A percentile compares a stretch with the other conserved stretches of the same genome.
Evolutionary conservation across 371 early-diverging fungal genomes (phyloP).

Genomic region (Mucor mucedo): DNA sequence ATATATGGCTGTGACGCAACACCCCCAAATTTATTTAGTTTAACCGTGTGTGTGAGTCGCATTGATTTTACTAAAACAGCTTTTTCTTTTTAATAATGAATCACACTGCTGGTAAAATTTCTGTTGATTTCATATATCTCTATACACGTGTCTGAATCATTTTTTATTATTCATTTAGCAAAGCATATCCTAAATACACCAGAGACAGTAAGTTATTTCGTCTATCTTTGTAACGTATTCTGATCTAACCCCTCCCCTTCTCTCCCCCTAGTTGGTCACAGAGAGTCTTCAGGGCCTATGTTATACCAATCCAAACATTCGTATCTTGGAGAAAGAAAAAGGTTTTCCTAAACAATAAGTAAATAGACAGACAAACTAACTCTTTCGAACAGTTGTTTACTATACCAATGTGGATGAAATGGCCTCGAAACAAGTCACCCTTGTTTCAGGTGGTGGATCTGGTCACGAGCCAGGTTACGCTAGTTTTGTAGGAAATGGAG

Average conservation of each 20-base stretch:
- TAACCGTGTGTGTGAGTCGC: neutral
- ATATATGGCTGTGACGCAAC: neutral
- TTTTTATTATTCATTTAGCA: conserved; percentile 13
- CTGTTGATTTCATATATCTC: neutral
- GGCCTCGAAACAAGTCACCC: conserved; percentile 69
- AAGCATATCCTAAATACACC: conserved; percentile 49
- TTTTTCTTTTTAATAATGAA: neutral
- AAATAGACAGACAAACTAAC: neutral
- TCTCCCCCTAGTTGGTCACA: conserved; percentile 31
- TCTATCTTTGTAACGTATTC: too few species aligned
- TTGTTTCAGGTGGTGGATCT: conserved; percentile 82
- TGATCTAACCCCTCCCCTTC: neutral
- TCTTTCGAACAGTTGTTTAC: conserved; percentile 50
- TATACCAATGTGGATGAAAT: conserved; percentile 54
- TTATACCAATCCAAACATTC: conserved; percentile 45
- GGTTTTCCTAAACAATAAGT: conserved; percentile 21
- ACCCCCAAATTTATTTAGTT: neutral
- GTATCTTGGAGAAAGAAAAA: conserved; percentile 38
- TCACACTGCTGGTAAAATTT: neutral
- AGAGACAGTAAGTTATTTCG: conserved; percentile 26
- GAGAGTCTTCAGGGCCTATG: conserved; percentile 49
- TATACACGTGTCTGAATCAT: too few species aligned
- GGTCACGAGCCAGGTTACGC: conserved; percentile 88
- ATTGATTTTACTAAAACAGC: neutral
- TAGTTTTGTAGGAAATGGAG: conserved; percentile 74